Evolutionary conservation across 805 yeast species (phyloP), one percentile per base, ranked within the genome.

Genomic region (Starmerella floris): DNA sequence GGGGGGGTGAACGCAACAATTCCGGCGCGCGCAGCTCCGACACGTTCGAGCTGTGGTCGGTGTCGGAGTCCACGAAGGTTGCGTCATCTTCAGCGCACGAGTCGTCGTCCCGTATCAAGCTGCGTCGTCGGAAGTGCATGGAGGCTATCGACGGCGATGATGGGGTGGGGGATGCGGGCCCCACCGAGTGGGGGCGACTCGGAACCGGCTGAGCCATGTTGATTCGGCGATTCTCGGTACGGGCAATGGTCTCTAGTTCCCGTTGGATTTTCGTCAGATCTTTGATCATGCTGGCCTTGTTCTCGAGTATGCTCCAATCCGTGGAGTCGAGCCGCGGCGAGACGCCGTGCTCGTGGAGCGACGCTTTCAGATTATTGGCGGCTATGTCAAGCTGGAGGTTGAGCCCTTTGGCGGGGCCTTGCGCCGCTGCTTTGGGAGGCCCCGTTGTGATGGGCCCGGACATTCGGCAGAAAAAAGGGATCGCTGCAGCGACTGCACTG

Each of bases 191-290:
- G 6, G 6, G 17, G 8, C 17, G 15, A 16, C 32, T 6, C 15
- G 13, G 32, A 13, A 3, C 8, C 13, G 10, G 32, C 15, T 8
- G 17, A 8, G 8, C 17, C 32, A 13, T 11, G 32, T 15, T 15
- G 15, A 42, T 15, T 19, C 37, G 35, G 10, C 57, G 57, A 41
- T 57, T 57, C 26, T 54, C 56, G 2, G 49, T 34, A 10, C 61
- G 54, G 8, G 61, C 61, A 9, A 55, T 39, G 35, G 33, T 48
- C 32, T 46, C 51, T 3, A 57, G 44, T 39, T 50, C 48, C 17
- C 48, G 51, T 42, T 55, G 61, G 3, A 55, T 39, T 10, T 40
- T 37, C 10, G 44, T 40, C 26, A 56, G 56, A 42, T 56, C 56
- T 26, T 49, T 50, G 37, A 46, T 30, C 4, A 41, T 26, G 10